phyloP scores from a whole-genome alignment of 768 basidiomycete genomes.

The Boletales sp. region DNA sequence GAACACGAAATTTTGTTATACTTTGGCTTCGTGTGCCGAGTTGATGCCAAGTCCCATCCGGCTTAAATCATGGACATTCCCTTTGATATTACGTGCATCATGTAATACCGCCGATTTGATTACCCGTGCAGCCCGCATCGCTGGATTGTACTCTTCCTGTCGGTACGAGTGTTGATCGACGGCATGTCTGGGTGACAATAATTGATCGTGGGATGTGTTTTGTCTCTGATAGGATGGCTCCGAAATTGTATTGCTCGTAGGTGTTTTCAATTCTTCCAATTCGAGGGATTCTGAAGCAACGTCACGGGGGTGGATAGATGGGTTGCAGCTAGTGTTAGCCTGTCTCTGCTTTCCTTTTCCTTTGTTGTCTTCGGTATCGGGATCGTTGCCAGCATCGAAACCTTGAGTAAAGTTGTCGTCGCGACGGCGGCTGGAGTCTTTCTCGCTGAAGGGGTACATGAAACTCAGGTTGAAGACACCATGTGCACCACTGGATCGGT shows the following conservation, averaged over 20 bases:
- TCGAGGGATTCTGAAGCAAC: slow-evolving; percentile 5
- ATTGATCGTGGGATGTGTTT: slow-evolving; percentile 35
- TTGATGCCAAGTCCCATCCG: slow-evolving; percentile 51
- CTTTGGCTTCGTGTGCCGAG: slow-evolving; percentile 66
- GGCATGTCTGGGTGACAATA: slow-evolving; percentile 28
- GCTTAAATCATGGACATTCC: slow-evolving; percentile 40
- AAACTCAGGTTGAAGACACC: slow-evolving; percentile 37
- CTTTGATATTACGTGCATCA: slow-evolving; percentile 68
- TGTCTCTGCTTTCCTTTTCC: slow-evolving; percentile 29
- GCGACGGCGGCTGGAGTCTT: slow-evolving; percentile 34
- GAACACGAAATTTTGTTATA: slow-evolving; percentile 15
- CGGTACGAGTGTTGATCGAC: slow-evolving; percentile 18
- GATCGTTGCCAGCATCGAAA: slow-evolving; percentile 30
- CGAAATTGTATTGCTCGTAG: slow-evolving; percentile 2
- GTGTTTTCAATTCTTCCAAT: slow-evolving; percentile 8
- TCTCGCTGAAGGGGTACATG: slow-evolving; percentile 40
- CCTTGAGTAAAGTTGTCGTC: slow-evolving; percentile 18
- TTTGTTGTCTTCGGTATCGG: slow-evolving; percentile 28
- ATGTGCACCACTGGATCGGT: slow-evolving; percentile 36
- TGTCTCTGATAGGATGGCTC: slow-evolving; percentile 6
- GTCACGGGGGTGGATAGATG: slow-evolving; percentile 3
- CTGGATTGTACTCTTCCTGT: slow-evolving; percentile 37
- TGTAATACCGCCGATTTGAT: slow-evolving; percentile 69
- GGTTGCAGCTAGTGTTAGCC: not conserved
- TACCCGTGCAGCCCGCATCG: slow-evolving; percentile 56